phyloP scores from a whole-genome alignment of 192 early-diverging fungal genomes.

The Backusella psychrophila region DNA sequence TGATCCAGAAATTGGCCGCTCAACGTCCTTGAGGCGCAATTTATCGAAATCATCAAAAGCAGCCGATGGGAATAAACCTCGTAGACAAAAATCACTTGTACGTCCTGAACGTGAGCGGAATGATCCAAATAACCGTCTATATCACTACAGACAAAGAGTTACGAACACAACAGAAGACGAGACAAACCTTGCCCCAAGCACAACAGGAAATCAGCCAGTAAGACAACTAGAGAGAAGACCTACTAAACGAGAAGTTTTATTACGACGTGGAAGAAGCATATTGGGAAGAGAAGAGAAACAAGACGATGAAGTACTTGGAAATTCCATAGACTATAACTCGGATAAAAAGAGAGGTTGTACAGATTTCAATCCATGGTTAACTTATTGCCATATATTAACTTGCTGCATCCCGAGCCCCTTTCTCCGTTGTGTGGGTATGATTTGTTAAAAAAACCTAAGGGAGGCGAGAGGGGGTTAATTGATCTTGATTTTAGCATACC shows the following conservation, averaged over 20 bases:
- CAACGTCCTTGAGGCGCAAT: constrained; percentile 40
- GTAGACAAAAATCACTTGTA: constrained; percentile 63
- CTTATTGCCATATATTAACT: constrained; percentile 26
- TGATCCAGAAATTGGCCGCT: constrained; percentile 7
- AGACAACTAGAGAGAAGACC: constrained; percentile 31
- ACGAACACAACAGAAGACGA: constrained; percentile 45
- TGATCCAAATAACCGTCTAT: constrained; percentile 48
- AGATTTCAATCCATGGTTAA: constrained; percentile 22
- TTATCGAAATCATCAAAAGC: constrained; percentile 62
- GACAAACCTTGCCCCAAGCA: constrained; percentile 31
- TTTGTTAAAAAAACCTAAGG: neutral
- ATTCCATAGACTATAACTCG: constrained; percentile 6
- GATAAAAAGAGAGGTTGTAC: neutral
- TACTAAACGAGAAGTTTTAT: constrained; percentile 11
- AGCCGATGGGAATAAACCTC: constrained; percentile 1
- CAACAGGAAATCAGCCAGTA: constrained; percentile 36
- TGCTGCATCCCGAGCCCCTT: constrained; percentile 26
- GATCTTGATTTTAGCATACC: neutral
- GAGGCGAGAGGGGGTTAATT: neutral
- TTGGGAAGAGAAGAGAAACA: constrained; percentile 28
- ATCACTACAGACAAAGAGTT: constrained; percentile 41
- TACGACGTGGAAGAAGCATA: constrained; percentile 38
- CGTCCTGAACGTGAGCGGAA: constrained; percentile 62
- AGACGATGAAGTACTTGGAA: constrained; percentile 8
- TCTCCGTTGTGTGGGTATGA: constrained; percentile 25